Evolutionary conservation across 2,329 filamentous ascomycete species (phyloP).

Genomic region (Kalmusia sp.): DNA sequence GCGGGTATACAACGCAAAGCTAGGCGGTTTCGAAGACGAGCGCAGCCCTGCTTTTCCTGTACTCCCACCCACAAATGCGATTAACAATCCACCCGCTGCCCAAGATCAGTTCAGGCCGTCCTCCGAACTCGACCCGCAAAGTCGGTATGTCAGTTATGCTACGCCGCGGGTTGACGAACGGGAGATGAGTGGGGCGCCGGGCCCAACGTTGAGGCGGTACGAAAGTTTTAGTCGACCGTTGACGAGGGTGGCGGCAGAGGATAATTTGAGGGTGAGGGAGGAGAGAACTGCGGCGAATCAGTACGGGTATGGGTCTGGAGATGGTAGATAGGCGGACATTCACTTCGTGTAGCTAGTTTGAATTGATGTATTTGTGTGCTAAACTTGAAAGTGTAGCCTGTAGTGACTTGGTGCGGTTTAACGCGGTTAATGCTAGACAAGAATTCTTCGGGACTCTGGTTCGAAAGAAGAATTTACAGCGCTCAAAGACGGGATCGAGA

Average conservation of each 20-base stretch:
- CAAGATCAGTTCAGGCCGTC: not conserved
- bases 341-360: not conserved
- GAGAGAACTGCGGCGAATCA: not conserved
- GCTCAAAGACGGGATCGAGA: too few species aligned
- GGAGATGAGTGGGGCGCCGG: not conserved
- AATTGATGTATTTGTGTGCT: too few species aligned
- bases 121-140: constrained; percentile 5
- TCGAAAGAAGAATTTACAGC: too few species aligned
- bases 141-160: constrained; percentile 3
- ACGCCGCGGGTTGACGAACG: not conserved
- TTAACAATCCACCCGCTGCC: not conserved
- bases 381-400: too few species aligned
- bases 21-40: constrained; percentile 14
- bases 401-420: too few species aligned
- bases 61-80: not conserved
- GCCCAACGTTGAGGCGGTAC: not conserved
- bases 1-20: constrained; percentile 15
- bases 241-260: not conserved
- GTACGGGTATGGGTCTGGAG: not conserved
- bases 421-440: too few species aligned
- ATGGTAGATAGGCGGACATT: not conserved
- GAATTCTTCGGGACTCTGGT: too few species aligned
- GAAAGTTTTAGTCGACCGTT: constrained; percentile 8
- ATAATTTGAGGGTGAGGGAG: not conserved
- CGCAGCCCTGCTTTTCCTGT: not conserved